These are phyloP conservation scores for Starmerella kuoi DNA, from an alignment of 805 yeast genomes.

Conservation along the genomic window DNA sequence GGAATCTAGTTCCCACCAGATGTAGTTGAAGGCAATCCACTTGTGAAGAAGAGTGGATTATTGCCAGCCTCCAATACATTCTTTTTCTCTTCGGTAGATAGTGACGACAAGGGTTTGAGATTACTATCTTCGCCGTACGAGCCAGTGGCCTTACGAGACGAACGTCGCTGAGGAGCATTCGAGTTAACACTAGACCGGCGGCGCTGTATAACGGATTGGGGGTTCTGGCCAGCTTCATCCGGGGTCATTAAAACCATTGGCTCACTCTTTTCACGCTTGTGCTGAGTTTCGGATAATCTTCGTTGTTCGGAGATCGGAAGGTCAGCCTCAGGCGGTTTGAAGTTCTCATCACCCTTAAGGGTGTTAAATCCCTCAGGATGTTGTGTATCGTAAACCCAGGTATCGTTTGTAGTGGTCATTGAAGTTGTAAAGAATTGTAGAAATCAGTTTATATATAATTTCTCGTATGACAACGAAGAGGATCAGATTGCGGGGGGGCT, in stretches of 20 bases:
- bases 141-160: constrained; percentile 18
- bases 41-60: constrained; percentile 14
- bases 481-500: too few relatives aligned
- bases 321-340: constrained; percentile 15
- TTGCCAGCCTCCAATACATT: constrained; percentile 4
- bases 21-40: constrained; percentile 13
- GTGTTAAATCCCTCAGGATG: constrained; percentile 18
- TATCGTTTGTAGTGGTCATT: constrained; percentile 4
- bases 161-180: constrained; percentile 1
- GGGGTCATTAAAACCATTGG: constrained; percentile 10
- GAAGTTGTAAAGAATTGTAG: too few relatives aligned
- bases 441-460: background rate
- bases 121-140: constrained; percentile 12
- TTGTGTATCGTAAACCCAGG: constrained; percentile 15
- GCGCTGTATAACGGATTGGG: constrained; percentile 12
- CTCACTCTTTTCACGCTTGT: constrained; percentile 11
- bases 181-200: constrained; percentile 14
- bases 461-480: too few relatives aligned
- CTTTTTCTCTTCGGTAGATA: constrained; percentile 10
- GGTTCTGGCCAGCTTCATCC: constrained; percentile 10
- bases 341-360: constrained; percentile 12
- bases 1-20: constrained; percentile 1
- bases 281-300: constrained; percentile 8
- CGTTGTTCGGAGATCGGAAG: constrained; percentile 13
- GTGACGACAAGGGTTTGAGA: constrained; percentile 11